Evolutionary conservation across 2,329 filamentous ascomycete genomes (phyloP), one percentile per base, ranked within the genome.

Genomic region (Cytospora chrysosperma): DNA sequence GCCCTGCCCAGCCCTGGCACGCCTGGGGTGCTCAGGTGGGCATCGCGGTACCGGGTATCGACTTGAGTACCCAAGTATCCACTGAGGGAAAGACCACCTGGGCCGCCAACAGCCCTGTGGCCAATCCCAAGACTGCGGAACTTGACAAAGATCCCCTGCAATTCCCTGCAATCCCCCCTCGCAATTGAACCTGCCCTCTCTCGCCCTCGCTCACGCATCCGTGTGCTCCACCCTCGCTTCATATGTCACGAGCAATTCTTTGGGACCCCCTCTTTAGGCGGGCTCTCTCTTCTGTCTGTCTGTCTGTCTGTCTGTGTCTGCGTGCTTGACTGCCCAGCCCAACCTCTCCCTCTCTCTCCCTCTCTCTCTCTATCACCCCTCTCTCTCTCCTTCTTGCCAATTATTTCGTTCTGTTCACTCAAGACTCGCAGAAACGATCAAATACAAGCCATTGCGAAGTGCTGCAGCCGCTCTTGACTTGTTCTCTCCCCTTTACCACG

Each of bases 231-330:
- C 63, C 28, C 51, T 61, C 55, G 40, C 63, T 56, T 62, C 55
- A 60, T 62, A 59, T 47, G 43, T 63, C 63, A 59, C 63, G 51
- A 62, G 59, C 63, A 65, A 51, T 63, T 62, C 51, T 50, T 61
- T 50, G 51, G 21, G 53, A 49, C 43, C 53, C 51, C 49, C 54
- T 56, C 59, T 61, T 49, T 26, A 43, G 32, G 59, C 32, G 50
- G 58, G 26, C 57, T 53, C 47, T 50, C 13, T 50, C 7, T 24
- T 27, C 10, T 50, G 12, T n/a, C 12, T 56, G 37, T 9, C 12
- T 24, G 24, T 17, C 13, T n/a, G 51, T 28, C 47, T 43, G 47
- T 50, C 56, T 40, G 34, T 24, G n/a, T 26, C 47, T 60, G 37
- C 61, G 51, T 13, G 13, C 34, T 49, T 26, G 13, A 17, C 15